Evolutionary conservation across 163 green algal species (phyloP).

Genomic region (Scenedesmus sp.): DNA sequence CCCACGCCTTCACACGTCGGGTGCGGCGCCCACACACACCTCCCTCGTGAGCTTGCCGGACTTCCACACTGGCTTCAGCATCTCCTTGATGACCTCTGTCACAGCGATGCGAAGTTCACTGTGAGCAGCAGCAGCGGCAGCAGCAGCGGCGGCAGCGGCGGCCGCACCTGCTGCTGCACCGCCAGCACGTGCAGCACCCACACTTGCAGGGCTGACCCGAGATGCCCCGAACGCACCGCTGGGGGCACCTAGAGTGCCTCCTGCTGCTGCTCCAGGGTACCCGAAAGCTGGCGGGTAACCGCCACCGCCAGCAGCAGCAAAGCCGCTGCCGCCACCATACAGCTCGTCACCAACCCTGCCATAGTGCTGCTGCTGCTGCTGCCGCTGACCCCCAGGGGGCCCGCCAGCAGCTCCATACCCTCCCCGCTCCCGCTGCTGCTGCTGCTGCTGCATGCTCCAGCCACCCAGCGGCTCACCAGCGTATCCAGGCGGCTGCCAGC

Average conservation of each 20-base stretch:
- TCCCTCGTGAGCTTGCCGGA: slow-evolving; percentile 47
- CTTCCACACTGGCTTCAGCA: slow-evolving; percentile 54
- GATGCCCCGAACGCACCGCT: background rate
- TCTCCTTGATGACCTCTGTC: slow-evolving; percentile 51
- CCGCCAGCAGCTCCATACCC: background rate
- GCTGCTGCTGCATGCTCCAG: background rate
- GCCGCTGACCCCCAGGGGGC: background rate
- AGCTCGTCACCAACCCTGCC: background rate
- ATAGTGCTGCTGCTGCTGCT: background rate
- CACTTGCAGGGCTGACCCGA: background rate
- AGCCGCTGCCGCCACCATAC: background rate
- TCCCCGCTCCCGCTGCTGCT: background rate
- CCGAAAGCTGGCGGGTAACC: background rate
- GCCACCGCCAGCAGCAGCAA: background rate
- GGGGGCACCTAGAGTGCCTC: background rate
- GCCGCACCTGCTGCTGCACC: background rate
- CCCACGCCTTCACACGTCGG: too few species aligned
- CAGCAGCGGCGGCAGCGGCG: background rate
- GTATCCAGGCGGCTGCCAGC: background rate
- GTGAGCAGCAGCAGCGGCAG: slow-evolving; percentile 21
- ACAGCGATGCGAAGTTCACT: slow-evolving; percentile 50
- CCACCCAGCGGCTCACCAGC: background rate
- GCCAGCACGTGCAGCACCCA: background rate
- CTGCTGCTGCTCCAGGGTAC: slow-evolving; percentile 1
- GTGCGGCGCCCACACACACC: slow-evolving; percentile 12